Base-by-base conservation (phyloP, 2,329 filamentous ascomycete genomes). In the Anthostomella pinea region DNA sequence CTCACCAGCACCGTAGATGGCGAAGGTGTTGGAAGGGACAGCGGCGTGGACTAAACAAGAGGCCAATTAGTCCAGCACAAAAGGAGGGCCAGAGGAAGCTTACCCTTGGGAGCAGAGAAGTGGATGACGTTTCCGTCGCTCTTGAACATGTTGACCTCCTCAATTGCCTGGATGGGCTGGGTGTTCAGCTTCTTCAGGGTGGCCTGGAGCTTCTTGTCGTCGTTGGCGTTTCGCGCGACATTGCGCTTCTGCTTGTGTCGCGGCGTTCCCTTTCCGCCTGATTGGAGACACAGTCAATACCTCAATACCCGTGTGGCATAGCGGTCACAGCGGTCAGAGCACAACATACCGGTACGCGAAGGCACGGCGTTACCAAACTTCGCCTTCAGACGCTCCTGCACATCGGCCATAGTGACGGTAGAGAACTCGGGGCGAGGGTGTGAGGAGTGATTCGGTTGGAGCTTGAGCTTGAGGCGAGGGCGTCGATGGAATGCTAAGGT, bases 141-240 rank as follows among this genome's bases (percentile, higher is more conserved):
- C 86, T 98, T 98, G 85, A 98, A 98, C 93, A 98, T 98, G 85
- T 98, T 98, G 69, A 98, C 93, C 79, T 98, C 93, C 83, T 98
- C 93, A 61, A 98, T 98, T 54, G 87, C 88, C 77, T 95, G 90
- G 72, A 98, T 97, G 62, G 93, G 93, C 81, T 98, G 93, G 43
- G 95, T 91, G 73, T 97, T 97, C 69, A 98, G 83, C 85, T 98
- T 98, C 87, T 98, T 98, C 55, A 98, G 80, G 48, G 88, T 76
- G 47, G 84, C 81, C 77, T 98, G 93, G 52, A 98, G 87, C 83
- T 98, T 98, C 87, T 96, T 97, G 84, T 98, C 93, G 68, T 98
- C 93, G 69, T 87, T 88, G 66, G 85, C 88, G 54, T 86, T 86
- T 69, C 82, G 87, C 69, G 88, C 88, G 72, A 94, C 87, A 55